Conservation (phyloP, 2,329 filamentous ascomycete genomes). For the Trichoderma guizhouense region DNA sequence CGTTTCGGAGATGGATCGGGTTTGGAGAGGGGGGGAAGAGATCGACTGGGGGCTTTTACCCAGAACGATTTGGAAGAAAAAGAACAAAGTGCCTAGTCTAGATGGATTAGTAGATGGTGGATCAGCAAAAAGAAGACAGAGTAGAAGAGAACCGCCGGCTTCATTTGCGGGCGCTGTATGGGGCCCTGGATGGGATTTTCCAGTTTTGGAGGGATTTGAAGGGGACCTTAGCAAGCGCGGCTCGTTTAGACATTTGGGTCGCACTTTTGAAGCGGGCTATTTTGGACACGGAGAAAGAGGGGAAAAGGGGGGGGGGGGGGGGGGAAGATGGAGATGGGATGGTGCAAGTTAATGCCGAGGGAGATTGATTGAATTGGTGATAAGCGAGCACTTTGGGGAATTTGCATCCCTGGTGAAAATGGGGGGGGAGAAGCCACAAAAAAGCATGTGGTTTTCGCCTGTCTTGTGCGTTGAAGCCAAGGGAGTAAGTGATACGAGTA, state of each 20-base stretch:
- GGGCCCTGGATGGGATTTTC: not conserved
- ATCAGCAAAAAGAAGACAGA: not conserved
- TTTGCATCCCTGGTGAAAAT: not conserved
- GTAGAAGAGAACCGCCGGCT: not conserved
- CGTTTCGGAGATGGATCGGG: constrained; percentile 1
- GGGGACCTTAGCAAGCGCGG: not conserved
- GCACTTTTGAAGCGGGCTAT: not conserved
- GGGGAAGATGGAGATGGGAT: not conserved
- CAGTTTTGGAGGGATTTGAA: not conserved
- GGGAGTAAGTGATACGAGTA: not conserved
- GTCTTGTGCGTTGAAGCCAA: not conserved
- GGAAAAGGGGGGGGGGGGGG: not conserved
- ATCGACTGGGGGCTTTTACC: not conserved
- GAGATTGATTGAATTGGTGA: not conserved
- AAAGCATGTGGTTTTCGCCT: not conserved
- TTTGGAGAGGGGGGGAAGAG: not conserved
- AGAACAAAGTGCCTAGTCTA: not conserved
- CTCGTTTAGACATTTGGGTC: not conserved
- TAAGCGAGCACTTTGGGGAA: not conserved
- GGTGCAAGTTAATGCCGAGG: not conserved
- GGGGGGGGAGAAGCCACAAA: not conserved
- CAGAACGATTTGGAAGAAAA: not conserved
- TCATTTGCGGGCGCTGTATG: not conserved
- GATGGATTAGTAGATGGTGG: not conserved
- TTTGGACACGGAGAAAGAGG: not conserved